Conservation (phyloP, 2,329 filamentous ascomycete species). For the Fusarium sp. region DNA sequence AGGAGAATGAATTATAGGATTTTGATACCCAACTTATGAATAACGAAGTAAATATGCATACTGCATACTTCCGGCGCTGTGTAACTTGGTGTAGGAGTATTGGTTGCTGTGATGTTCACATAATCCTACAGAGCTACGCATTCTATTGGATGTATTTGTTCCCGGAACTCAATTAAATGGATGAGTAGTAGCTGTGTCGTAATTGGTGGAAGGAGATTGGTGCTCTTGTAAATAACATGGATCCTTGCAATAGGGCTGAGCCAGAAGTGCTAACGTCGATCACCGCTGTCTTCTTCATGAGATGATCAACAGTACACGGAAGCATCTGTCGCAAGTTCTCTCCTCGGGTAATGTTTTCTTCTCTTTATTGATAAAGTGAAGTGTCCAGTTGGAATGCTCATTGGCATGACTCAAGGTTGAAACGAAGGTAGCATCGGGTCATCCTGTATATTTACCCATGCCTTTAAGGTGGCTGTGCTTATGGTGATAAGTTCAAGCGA, state of each 20-base stretch:
- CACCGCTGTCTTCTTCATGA: not conserved
- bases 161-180: not conserved
- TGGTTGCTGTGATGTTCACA: not conserved
- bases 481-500: not conserved
- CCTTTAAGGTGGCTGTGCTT: constrained; percentile 25
- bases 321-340: not conserved
- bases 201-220: constrained; percentile 1
- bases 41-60: constrained; percentile 6
- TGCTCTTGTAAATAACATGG: not conserved
- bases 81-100: not conserved
- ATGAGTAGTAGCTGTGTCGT: not conserved
- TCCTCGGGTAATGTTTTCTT: not conserved
- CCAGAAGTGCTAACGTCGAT: not conserved
- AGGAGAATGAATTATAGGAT: constrained; percentile 39
- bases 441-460: not conserved
- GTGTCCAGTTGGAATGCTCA: not conserved
- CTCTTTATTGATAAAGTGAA: too few relatives aligned
- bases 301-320: not conserved
- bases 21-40: constrained; percentile 41
- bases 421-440: constrained; percentile 7
- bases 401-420: not conserved
- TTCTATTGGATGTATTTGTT: not conserved
- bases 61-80: not conserved
- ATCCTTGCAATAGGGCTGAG: constrained; percentile 5
- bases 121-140: not conserved